Base-by-base conservation (phyloP, 2,329 filamentous ascomycete genomes). In the Colletotrichum ledebouriae region DNA sequence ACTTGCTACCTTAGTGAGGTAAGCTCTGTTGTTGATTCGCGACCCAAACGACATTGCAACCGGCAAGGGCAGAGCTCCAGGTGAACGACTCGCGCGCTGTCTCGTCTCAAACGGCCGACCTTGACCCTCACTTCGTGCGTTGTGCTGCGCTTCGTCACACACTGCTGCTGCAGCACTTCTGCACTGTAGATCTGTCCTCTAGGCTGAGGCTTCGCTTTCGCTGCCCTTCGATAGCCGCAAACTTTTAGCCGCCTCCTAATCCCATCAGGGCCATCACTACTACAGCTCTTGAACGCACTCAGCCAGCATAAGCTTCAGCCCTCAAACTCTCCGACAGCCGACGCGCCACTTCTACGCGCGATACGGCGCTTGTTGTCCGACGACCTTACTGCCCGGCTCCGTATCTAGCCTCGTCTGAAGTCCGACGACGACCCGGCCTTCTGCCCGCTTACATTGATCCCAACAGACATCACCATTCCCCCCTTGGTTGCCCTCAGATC, bases 81-180 rank as follows among this genome's bases (percentile, higher is more conserved):
- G 52, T 52, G 46, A 63, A 41, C 64, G 64, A 67, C 64, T 67
- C 64, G 64, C 60, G 64, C 52, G 53, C 29, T 34, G 53, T 53
- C 60, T 67, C 60, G 63, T 67, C 63, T 67, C 42, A 33, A 52
- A 39, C 59, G 52, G 34, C 61, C 44, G 50, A 55, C 41, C 29
- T 34, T 25, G 37, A 29, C 57, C 33, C 39, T 58, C 29, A 42
- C 34, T 52, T 63, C 47, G n/a, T 29, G 29, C 29, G 29, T 29
- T 56, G 50, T 47, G 25, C 44, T 49, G 39, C 53, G 37, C 52
- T 37, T 41, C 61, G 52, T 22, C 56, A 41, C 47, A 29, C 29
- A 9, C 29, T 29, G 37, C 34, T 17, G 17, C 44, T 49, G 39
- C 46, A 34, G 47, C 50, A 64, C 41, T 47, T 59, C 53, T 59